Evolutionary conservation across 805 yeast genomes (phyloP).

Genomic region (Candida hungchunana): DNA sequence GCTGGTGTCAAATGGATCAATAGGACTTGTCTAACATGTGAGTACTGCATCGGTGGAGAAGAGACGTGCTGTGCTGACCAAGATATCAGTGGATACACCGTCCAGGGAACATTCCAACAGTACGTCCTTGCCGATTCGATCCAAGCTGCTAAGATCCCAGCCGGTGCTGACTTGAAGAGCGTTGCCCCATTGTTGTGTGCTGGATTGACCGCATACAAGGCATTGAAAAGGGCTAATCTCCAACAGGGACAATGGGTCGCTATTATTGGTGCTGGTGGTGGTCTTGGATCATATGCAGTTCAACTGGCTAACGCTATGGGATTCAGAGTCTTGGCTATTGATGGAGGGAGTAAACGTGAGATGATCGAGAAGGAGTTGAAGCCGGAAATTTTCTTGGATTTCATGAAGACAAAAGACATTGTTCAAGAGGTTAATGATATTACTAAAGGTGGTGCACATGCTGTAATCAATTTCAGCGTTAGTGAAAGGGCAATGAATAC

Average conservation of each 20-base stretch:
- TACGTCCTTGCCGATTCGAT: slow-evolving; percentile 61
- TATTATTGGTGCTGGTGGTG: slow-evolving; percentile 79
- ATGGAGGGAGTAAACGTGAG: slow-evolving; percentile 64
- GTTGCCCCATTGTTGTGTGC: slow-evolving; percentile 69
- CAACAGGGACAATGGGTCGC: slow-evolving; percentile 69
- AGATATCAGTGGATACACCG: slow-evolving; percentile 68
- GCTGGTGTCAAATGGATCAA: slow-evolving; percentile 71
- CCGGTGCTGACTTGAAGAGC: slow-evolving; percentile 46
- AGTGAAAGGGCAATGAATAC: slow-evolving; percentile 46
- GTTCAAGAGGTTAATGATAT: slow-evolving; percentile 39
- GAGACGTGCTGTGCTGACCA: slow-evolving; percentile 66
- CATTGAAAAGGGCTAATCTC: slow-evolving; percentile 52
- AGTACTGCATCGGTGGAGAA: slow-evolving; percentile 50
- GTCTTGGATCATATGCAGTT: slow-evolving; percentile 70
- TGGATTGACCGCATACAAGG: slow-evolving; percentile 73
- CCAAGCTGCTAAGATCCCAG: slow-evolving; percentile 56
- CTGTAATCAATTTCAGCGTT: slow-evolving; percentile 60
- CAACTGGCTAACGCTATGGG: slow-evolving; percentile 80
- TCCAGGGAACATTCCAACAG: slow-evolving; percentile 77
- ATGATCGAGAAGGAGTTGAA: slow-evolving; percentile 48
- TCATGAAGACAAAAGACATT: slow-evolving; percentile 44
- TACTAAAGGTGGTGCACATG: slow-evolving; percentile 66
- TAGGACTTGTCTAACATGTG: slow-evolving; percentile 62
- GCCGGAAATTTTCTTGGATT: slow-evolving; percentile 59
- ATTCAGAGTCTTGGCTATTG: slow-evolving; percentile 62